Evolutionary conservation across 805 yeast species (phyloP).

Genomic region (Wickerhamiella domercqiae): DNA sequence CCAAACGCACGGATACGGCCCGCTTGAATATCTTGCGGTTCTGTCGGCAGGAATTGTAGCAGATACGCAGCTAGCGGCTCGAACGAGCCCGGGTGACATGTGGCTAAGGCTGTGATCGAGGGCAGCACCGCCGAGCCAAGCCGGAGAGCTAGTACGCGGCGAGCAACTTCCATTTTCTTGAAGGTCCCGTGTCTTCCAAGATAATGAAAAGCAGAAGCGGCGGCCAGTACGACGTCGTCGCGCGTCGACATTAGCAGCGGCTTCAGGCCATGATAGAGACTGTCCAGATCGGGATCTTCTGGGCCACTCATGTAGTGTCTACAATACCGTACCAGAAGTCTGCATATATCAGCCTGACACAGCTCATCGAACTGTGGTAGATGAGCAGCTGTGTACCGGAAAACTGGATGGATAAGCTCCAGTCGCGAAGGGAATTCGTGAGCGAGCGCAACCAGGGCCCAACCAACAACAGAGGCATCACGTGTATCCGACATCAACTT

Average conservation of each 20-base stretch:
- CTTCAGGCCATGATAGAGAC: constrained; percentile 36
- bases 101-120: constrained; percentile 29
- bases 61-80: constrained; percentile 11
- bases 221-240: constrained; percentile 45
- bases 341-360: constrained; percentile 46
- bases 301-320: constrained; percentile 47
- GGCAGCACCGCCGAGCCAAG: constrained; percentile 31
- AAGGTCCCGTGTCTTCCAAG: constrained; percentile 45
- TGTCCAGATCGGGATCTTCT: constrained; percentile 37
- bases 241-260: constrained; percentile 37
- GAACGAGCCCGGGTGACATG: constrained; percentile 24
- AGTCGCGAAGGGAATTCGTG: constrained; percentile 41
- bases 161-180: constrained; percentile 33
- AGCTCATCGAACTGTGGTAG: constrained; percentile 49
- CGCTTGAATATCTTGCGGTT: too few species aligned
- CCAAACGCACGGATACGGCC: too few species aligned
- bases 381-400: constrained; percentile 39
- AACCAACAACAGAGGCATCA: constrained; percentile 50
- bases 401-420: constrained; percentile 57
- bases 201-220: constrained; percentile 39
- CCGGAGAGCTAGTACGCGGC: constrained; percentile 32
- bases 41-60: too few species aligned
- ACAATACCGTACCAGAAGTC: constrained; percentile 51
- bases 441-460: constrained; percentile 45
- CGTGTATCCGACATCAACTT: constrained; percentile 46